phyloP scores from a whole-genome alignment of 2,329 filamentous ascomycete species.

The Colletotrichum orbiculare region DNA sequence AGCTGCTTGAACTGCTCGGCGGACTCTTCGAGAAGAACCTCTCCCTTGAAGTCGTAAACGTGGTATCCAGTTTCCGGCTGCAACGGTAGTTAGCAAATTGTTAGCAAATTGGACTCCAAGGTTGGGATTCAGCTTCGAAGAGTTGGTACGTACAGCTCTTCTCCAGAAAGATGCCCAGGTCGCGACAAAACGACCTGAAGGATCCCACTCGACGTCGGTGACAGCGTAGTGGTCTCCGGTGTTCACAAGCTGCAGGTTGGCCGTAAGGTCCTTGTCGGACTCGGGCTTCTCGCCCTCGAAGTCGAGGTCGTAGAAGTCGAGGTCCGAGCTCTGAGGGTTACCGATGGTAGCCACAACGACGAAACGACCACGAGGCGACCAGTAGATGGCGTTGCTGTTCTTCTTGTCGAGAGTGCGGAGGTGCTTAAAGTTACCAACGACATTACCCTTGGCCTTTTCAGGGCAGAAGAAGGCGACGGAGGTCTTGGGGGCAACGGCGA shows the following conservation, averaged over 20 bases:
- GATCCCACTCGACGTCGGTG: constrained; percentile 98
- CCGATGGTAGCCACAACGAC: constrained; percentile 93
- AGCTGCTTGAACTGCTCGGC: constrained; percentile 99
- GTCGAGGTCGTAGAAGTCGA: constrained; percentile 98
- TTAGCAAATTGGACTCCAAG: background rate
- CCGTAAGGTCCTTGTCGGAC: constrained; percentile 91
- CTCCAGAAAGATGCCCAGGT: constrained; percentile 97
- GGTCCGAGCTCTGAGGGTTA: constrained; percentile 92
- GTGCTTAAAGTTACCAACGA: constrained; percentile 94
- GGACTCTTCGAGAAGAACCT: constrained; percentile 87
- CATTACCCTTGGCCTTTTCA: constrained; percentile 87
- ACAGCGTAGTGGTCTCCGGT: constrained; percentile 96
- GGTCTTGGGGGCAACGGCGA: constrained; percentile 92
- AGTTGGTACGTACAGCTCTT: constrained; percentile 77
- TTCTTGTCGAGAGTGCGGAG: constrained; percentile 97
- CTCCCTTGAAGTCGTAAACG: constrained; percentile 95
- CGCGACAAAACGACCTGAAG: constrained; percentile 92
- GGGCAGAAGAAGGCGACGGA: constrained; percentile 96
- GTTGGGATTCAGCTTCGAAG: constrained; percentile 16
- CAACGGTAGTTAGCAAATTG: background rate
- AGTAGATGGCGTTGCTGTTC: constrained; percentile 99
- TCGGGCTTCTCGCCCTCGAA: constrained; percentile 97
- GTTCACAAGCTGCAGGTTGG: constrained; percentile 95
- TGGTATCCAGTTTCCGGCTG: constrained; percentile 99
- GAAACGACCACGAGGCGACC: constrained; percentile 95